Base-by-base conservation (phyloP, 2,329 filamentous ascomycete species). In the Xenosphaeropsis pyriputrescens region DNA sequence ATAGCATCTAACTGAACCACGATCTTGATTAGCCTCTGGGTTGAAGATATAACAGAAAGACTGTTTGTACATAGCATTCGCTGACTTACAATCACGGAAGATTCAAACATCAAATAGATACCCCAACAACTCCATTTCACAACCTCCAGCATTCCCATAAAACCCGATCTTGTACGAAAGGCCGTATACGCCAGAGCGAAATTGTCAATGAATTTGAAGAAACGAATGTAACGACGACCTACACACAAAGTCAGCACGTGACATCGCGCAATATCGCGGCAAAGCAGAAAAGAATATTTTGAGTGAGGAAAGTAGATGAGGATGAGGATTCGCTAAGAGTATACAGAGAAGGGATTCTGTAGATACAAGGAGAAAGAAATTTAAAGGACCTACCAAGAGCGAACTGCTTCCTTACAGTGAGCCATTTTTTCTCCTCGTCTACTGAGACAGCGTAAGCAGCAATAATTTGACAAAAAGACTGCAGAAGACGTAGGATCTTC, bases 61-160 rank as follows among this genome's bases (percentile, higher is more conserved):
- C 8, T 9, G 12, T 26, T 3, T 6, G 22, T 11, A 26, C 12
- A 26, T 26, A 3, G 22, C 5, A 26, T 9, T 26, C 12, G n/a
- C 14, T 11, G 22, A 59, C 79, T 65, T 42, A 75, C 61, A 35
- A 82, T 65, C 0, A 75, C 80, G 31, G 67, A 52, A 43, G 72
- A 69, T 58, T 86, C 81, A 41, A 83, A 61, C 16, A 81, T 58
- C 39, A 79, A 68, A 52, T 83, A 85, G 41, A 79, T 59, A 35
- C 77, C 79, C 36, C 78, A 64, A 48, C 74, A 74, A 6, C 68
- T 68, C 56, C 67, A 70, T 36, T 68, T 65, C 13, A 67, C 57
- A 5, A 78, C 59, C 29, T 75, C 70, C 2, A 82, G 58, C 58
- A 56, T 42, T 59, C 67, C 18, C 47, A 53, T 36, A 59, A 64